phyloP scores from a whole-genome alignment of 345 rosid species.

The Eucalyptus camaldulensis region DNA sequence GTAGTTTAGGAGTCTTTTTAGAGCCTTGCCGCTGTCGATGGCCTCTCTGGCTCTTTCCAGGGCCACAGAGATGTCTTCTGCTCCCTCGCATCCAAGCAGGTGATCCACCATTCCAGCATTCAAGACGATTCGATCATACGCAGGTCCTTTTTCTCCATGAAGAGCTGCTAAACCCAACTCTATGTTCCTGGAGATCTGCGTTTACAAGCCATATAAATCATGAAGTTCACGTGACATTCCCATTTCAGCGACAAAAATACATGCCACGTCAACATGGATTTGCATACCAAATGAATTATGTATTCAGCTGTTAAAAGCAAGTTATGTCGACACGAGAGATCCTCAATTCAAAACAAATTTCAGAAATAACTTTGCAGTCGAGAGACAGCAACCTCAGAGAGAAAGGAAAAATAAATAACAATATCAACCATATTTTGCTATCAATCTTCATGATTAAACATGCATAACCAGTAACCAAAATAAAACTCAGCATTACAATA shows the following conservation, averaged over 20 bases:
- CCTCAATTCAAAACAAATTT: background rate
- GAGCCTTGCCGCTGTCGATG: slow-evolving; percentile 84
- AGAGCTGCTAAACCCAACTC: slow-evolving; percentile 85
- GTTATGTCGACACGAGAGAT: background rate
- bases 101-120: slow-evolving; percentile 95
- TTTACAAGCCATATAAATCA: background rate
- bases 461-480: background rate
- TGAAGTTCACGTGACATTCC: background rate
- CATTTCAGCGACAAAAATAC: background rate
- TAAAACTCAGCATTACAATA: background rate
- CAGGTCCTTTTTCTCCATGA: slow-evolving; percentile 64
- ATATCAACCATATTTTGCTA: background rate
- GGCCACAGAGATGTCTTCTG: slow-evolving; percentile 50
- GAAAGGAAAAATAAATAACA: background rate
- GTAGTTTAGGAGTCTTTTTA: slow-evolving; percentile 63
- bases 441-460: background rate
- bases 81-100: slow-evolving; percentile 76
- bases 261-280: background rate
- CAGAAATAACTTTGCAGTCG: background rate
- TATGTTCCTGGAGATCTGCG: slow-evolving; percentile 68
- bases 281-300: background rate
- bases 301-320: background rate
- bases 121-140: slow-evolving; percentile 79
- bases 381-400: background rate
- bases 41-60: slow-evolving; percentile 89